These are phyloP conservation scores for Fusarium ramigenum DNA, from an alignment of 2,329 filamentous ascomycete genomes.

Conservation along the genomic window DNA sequence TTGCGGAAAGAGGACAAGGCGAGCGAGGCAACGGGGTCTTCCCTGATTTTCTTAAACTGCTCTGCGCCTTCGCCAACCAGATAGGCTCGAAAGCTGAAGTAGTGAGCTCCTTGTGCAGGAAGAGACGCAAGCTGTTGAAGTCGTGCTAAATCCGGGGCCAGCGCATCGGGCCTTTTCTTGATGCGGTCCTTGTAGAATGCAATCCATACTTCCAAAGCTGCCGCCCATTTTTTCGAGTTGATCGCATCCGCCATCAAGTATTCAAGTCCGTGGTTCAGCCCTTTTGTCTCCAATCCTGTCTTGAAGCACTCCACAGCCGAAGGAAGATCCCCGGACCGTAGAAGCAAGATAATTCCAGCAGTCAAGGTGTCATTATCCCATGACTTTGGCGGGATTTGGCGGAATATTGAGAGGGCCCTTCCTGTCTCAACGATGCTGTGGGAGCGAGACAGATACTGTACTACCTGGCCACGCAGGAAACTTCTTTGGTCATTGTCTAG, in stretches of 20 bases:
- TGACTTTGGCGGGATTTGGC: slow-evolving; percentile 45
- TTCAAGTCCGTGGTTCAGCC: slow-evolving; percentile 54
- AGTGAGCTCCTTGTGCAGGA: slow-evolving; percentile 44
- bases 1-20: slow-evolving; percentile 44
- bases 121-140: slow-evolving; percentile 40
- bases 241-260: slow-evolving; percentile 55
- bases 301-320: slow-evolving; percentile 54
- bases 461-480: slow-evolving; percentile 46
- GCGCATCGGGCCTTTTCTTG: background rate
- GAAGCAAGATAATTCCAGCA: slow-evolving; percentile 53
- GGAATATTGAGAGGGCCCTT: slow-evolving; percentile 58
- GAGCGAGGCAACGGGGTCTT: slow-evolving; percentile 29
- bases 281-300: slow-evolving; percentile 47
- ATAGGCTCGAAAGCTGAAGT: slow-evolving; percentile 49
- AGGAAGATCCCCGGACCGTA: slow-evolving; percentile 51
- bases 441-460: slow-evolving; percentile 56
- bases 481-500: slow-evolving; percentile 47
- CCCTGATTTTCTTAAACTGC: slow-evolving; percentile 36
- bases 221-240: slow-evolving; percentile 48
- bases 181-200: slow-evolving; percentile 43
- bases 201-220: slow-evolving; percentile 50
- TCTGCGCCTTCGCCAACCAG: slow-evolving; percentile 42
- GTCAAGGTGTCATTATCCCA: slow-evolving; percentile 55
- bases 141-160: slow-evolving; percentile 21
- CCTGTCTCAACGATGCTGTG: slow-evolving; percentile 54